Percentiles rank a stretch among this genome's conserved stretches.
Conservation (phyloP, 2,329 filamentous ascomycete species). For the Fusarium buxicola region DNA sequence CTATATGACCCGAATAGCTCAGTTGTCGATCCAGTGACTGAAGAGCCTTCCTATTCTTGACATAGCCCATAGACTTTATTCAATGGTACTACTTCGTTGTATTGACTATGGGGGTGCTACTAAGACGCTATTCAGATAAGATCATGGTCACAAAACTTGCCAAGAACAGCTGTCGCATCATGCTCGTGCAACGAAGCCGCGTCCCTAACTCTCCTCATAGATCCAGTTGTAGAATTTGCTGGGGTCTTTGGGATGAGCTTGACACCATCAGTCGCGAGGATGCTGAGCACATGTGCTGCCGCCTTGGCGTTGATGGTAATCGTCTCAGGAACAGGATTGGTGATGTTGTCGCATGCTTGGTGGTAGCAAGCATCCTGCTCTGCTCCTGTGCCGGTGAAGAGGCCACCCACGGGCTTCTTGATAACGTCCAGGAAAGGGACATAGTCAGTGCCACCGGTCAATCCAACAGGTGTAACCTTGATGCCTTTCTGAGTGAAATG, state of each 20-base stretch:
- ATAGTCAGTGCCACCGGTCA: constrained; percentile 68
- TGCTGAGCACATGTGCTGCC: constrained; percentile 60
- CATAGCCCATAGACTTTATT: no score
- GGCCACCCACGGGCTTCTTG: constrained; percentile 63
- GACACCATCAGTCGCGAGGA: constrained; percentile 39
- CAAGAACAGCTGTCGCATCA: constrained; percentile 15
- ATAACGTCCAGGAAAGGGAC: constrained; percentile 68
- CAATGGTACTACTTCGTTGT: no score
- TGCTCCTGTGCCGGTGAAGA: constrained; percentile 64
- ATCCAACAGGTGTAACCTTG: constrained; percentile 41
- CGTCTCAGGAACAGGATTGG: constrained; percentile 53
- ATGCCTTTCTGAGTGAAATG: constrained; percentile 50
- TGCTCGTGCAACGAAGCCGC: constrained; percentile 35
- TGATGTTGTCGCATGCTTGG: constrained; percentile 54
- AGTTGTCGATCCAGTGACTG: no score
- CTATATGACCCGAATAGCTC: no score
- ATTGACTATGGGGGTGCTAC: no score
- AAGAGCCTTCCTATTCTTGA: no score
- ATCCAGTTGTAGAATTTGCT: constrained; percentile 28
- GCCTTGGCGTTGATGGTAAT: constrained; percentile 48
- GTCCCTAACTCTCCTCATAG: constrained; percentile 34
- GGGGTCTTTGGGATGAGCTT: constrained; percentile 42
- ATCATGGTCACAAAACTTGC: constrained; percentile 44
- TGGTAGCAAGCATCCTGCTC: constrained; percentile 48
- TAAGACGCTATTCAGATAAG: constrained; percentile 24